Base-by-base conservation (phyloP, 2,329 filamentous ascomycete genomes). In the Xylariomycetidae sp. region DNA sequence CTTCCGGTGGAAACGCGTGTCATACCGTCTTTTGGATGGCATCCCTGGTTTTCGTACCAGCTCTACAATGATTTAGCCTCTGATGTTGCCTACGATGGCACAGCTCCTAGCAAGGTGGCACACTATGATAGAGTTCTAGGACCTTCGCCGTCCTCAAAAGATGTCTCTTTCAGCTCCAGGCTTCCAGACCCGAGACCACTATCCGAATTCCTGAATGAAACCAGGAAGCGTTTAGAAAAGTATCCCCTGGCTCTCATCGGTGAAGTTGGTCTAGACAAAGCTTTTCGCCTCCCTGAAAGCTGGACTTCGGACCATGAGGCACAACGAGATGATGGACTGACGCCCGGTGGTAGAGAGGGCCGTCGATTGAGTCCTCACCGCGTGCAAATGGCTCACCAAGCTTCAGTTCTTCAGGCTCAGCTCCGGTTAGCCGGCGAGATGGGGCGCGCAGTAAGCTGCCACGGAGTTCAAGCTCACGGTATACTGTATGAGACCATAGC, bases 11-110 rank as follows among this genome's bases (percentile, higher is more conserved):
- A 44, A 33, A 61, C 66, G 37, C 67, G 66, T 38, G 55, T 81
- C 16, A 48, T 90, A 4, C 83, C 86, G 0, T 78, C 80, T n/a
- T 90, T 89, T 59, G 86, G 86, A 14, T 89, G 85, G 84, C 86
- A 92, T 54, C 86, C 86, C 1, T 92, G 86, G 86, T 90, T 89
- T 58, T 83, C 85, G 1, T 70, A 90, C 56, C 80, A 86, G 44
- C 70, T 92, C 49, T 87, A 80, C 51, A 73, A 81, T 49, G 78
- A 86, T 55, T 57, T 53, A 14, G 53, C 53, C 23, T 18, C 53
- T 18, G 48, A 50, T 29, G 52, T 57, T 19, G 67, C 63, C 0
- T 70, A 63, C 38, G 54, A 58, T 34, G 55, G 43, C 36, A 53
- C 37, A 25, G 38, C 33, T 38, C 45, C 50, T 7, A 61, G 72